phyloP scores from a whole-genome alignment of 106 monocot genomes.

The Acorus calamus region DNA sequence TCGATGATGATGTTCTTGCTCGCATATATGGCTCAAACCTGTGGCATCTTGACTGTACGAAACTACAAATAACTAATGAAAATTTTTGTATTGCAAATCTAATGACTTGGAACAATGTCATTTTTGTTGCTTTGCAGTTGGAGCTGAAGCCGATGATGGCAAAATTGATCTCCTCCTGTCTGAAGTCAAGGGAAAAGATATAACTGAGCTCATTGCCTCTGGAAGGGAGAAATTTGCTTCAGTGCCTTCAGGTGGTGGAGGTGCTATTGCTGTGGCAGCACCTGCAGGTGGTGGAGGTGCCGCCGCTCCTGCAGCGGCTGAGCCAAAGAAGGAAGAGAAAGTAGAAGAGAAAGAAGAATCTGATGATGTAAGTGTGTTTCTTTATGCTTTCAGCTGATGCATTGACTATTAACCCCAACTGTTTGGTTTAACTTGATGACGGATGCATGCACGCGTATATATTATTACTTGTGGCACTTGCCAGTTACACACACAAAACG shows the following conservation, averaged over 20 bases:
- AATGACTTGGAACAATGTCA: too few relatives aligned
- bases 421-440: too few relatives aligned
- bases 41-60: too few relatives aligned
- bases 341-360: constrained; percentile 42
- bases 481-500: too few relatives aligned
- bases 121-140: constrained; percentile 23
- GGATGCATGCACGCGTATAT: too few relatives aligned
- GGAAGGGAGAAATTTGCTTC: constrained; percentile 40
- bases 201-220: constrained; percentile 32
- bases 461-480: too few relatives aligned
- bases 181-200: constrained; percentile 30
- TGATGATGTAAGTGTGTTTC: constrained; percentile 32
- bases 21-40: too few relatives aligned
- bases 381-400: too few relatives aligned
- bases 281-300: constrained; percentile 13
- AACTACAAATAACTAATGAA: too few relatives aligned
- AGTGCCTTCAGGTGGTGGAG: constrained; percentile 33
- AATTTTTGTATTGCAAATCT: too few relatives aligned
- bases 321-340: constrained; percentile 27
- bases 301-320: constrained; percentile 13
- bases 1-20: too few relatives aligned
- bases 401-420: too few relatives aligned
- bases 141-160: constrained; percentile 32
- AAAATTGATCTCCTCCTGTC: constrained; percentile 23
- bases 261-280: constrained; percentile 1